Evolutionary conservation across 2,329 filamentous ascomycete species (phyloP), one percentile per base, ranked within the genome.

Genomic region (Phoma herbarum): DNA sequence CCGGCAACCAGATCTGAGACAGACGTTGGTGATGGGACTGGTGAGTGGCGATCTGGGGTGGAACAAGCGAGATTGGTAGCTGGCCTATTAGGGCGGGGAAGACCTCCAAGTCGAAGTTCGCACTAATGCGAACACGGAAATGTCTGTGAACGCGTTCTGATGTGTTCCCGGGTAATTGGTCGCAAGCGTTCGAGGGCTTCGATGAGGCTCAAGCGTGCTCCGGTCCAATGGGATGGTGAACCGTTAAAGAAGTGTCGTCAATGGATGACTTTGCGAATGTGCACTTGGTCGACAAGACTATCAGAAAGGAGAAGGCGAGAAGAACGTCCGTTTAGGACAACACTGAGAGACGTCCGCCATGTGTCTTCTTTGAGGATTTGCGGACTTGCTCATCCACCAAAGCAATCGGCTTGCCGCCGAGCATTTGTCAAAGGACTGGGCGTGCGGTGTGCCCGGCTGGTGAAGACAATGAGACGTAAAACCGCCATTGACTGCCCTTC

Each of bases 51-150:
- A 57, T 47, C 42, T 47, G 47, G 42, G 42, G 47, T 47, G 28
- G 48, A 4, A 47, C 48, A 47, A 52, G 48, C 54, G 47, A 57
- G 47, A 57, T 57, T 57, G 48, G 42, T 22, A 29, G 54, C 42
- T 33, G 33, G 23, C 54, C 47, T 46, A 49, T 57, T 48, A 57
- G 54, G 11, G 26, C 6, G 16, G 20, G 14, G 28, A 43, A 22
- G 10, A 35, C 31, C 1, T n/a, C 22, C 8, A 43, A 49, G 31
- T 25, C 16, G 44, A 55, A 25, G 14, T 29, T 22, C 6, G 31
- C 39, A 22, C 51, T 50, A 50, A 9, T 33, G 29, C 18, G 39
- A 44, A 56, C 23, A 28, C 4, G 41, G 46, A 31, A 57, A 46
- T 31, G 33, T 33, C 14, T 51, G 46, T 45, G 53, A 51, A 57